Conservation (phyloP, 257 asterid species). For the Salvia hispanica region DNA sequence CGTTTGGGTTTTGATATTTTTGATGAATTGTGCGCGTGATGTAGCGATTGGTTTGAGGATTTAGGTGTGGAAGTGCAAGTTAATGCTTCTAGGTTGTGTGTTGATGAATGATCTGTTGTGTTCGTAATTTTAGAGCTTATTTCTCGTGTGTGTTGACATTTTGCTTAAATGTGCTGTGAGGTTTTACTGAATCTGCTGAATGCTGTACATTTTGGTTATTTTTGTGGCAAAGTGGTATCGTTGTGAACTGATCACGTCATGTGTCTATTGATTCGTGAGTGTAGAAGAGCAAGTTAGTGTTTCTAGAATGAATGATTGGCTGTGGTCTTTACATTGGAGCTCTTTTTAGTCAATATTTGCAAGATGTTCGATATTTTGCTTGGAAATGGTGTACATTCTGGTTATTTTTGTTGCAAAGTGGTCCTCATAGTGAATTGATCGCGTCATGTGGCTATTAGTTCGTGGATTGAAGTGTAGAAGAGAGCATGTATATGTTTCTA, state of each 20-base stretch:
- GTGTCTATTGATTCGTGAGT: slow-evolving; percentile 27
- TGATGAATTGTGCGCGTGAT: slow-evolving; percentile 7
- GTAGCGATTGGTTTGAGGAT: slow-evolving; percentile 29
- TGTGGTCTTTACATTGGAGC: not conserved
- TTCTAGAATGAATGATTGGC: slow-evolving; percentile 3
- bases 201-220: slow-evolving; percentile 16
- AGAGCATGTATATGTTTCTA: slow-evolving; percentile 7
- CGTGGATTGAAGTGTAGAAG: slow-evolving; percentile 19
- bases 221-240: not conserved
- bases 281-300: slow-evolving; percentile 7
- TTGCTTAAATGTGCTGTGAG: slow-evolving; percentile 19
- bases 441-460: slow-evolving; percentile 24
- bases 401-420: slow-evolving; percentile 2
- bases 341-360: not conserved
- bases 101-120: not conserved
- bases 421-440: not conserved
- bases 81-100: not conserved
- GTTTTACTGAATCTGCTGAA: not conserved
- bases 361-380: not conserved
- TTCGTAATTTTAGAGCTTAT: not conserved
- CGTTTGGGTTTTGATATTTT: slow-evolving; percentile 12
- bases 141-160: not conserved
- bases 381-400: slow-evolving; percentile 23
- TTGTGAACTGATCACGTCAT: slow-evolving; percentile 3
- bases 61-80: slow-evolving; percentile 13